Evolutionary conservation across 148 eudicot genomes (phyloP), one percentile per base, ranked within the genome.

Genomic region (Nyssa sinensis): DNA sequence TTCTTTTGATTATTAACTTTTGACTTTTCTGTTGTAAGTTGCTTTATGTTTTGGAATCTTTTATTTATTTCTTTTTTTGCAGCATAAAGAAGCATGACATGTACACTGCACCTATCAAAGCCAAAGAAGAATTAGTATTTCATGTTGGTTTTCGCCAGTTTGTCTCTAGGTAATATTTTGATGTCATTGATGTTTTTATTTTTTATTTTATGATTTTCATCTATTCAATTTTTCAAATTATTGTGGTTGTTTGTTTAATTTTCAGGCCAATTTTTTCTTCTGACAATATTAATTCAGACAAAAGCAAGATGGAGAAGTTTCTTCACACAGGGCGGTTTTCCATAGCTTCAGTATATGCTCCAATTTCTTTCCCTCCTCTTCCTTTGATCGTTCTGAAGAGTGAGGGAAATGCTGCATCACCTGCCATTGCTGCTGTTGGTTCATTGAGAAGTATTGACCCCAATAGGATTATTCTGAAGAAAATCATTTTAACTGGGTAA

Each of bases 231-330:
- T 21, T 39, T 41, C 37, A 17, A 28, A 25, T 53, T 61, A 10
- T 71, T 61, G 29, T 65, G 35, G 6, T 62, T 34, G 7, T n/a
- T 24, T 64, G 47, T 27, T 81, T 30, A 28, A 14, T 79, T 37
- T 78, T 79, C 87, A 95, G 98, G 93, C 98, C 98, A 37, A 79
- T 91, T 62, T 95, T 82, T 80, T 90, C 98, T 64, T 85, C 94
- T 16, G 98, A 95, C 79, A 92, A 75, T 77, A 71, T 84, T 27
- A 86, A 86, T 81, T 84, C 94, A 23, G 95, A 90, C 82, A 92
- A 92, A 86, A 88, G 85, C 88, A 95, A 95, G 85, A 92, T 95
- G 98, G 98, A 95, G 82, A 92, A 88, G 79, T 95, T 95, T 84
- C 97, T 95, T 81, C 97, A 92, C 86, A 79, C 90, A 1, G 98